Evolutionary conservation across 495 filamentous ascomycete species (phyloP).

Genomic region (Talaromyces trachyspermus): DNA sequence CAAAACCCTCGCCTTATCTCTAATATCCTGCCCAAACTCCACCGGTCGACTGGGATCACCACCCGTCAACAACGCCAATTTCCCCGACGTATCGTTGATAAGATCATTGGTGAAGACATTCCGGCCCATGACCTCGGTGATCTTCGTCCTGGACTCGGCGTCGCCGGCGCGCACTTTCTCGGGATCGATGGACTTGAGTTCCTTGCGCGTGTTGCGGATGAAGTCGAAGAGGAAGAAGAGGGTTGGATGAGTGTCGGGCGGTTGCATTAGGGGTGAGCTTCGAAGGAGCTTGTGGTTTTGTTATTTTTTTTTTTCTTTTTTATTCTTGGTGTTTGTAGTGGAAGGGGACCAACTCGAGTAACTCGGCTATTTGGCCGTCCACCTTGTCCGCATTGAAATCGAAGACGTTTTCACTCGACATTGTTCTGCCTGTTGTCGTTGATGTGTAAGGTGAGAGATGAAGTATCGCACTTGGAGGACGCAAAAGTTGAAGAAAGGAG

Average conservation of each 20-base stretch:
- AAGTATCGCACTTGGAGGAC: too few species aligned
- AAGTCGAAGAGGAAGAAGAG: constrained; percentile 29
- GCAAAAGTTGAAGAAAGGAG: too few species aligned
- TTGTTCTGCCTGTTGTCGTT: too few species aligned
- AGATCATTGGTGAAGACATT: constrained; percentile 22
- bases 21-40: constrained; percentile 25
- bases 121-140: constrained; percentile 22
- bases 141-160: constrained; percentile 7
- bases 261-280: constrained; percentile 23
- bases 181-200: constrained; percentile 20
- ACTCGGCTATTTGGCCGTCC: constrained; percentile 18
- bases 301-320: constrained; percentile 2
- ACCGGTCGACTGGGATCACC: constrained; percentile 16
- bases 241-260: constrained; percentile 23
- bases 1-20: constrained; percentile 14
- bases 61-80: constrained; percentile 17
- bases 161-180: constrained; percentile 20
- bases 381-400: constrained; percentile 14
- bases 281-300: constrained; percentile 18
- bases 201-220: constrained; percentile 22
- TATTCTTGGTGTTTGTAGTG: constrained; percentile 3
- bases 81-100: constrained; percentile 21
- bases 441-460: too few species aligned
- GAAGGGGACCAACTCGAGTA: constrained; percentile 19
- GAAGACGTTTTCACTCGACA: background rate